Percentiles rank a stretch among this genome's conserved stretches.
These are phyloP conservation scores for Amaranthus palmeri DNA, from an alignment of 148 eudicot genomes.

Conservation along the genomic window DNA sequence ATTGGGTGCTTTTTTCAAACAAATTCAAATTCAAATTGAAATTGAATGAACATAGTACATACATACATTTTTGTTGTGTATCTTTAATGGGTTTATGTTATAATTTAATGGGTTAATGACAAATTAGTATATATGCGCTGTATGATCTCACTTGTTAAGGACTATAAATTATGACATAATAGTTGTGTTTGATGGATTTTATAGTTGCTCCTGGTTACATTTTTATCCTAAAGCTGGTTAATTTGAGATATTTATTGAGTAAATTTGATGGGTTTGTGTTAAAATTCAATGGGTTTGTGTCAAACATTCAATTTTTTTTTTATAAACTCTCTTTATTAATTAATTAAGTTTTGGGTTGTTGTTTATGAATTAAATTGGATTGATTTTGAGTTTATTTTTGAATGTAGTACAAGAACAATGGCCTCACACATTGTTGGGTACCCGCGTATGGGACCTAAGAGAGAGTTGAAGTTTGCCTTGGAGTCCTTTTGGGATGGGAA, in stretches of 20 bases:
- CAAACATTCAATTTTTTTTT: neutral
- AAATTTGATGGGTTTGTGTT: slow-evolving; percentile 14
- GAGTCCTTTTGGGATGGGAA: slow-evolving; percentile 76
- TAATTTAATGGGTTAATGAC: no score
- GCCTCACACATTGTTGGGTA: slow-evolving; percentile 67
- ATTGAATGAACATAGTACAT: no score
- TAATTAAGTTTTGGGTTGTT: slow-evolving; percentile 5
- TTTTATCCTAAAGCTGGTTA: neutral
- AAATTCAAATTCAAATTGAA: no score
- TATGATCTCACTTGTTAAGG: no score
- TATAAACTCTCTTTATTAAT: neutral
- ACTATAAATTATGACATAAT: no score
- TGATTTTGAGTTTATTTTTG: slow-evolving; percentile 3
- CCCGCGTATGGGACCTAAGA: slow-evolving; percentile 66
- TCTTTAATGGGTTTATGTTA: no score
- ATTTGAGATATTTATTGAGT: neutral
- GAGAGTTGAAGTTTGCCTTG: slow-evolving; percentile 63
- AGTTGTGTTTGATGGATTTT: no score
- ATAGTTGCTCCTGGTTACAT: neutral
- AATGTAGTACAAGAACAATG: slow-evolving; percentile 42
- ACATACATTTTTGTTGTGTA: no score
- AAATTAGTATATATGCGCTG: no score
- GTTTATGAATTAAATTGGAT: neutral
- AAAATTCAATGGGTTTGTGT: neutral
- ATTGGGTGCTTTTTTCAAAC: no score